Conservation (phyloP, 371 early-diverging fungal genomes). For the Mucor mucedo region DNA sequence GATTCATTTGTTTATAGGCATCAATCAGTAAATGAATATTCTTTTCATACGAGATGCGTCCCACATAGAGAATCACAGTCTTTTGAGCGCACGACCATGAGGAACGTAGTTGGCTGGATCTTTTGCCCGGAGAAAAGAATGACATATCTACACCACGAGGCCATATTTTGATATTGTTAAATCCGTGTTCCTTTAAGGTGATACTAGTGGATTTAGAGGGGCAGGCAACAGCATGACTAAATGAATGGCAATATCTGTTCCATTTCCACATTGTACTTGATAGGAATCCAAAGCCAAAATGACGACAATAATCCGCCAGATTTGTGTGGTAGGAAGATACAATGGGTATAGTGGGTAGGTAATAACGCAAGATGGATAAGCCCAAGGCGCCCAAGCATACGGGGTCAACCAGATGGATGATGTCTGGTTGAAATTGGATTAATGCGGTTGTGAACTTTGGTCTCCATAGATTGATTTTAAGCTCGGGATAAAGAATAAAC, state of each 20-base stretch:
- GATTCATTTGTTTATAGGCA: slow-evolving; percentile 48
- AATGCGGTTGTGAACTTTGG: slow-evolving; percentile 42
- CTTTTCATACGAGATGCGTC: slow-evolving; percentile 54
- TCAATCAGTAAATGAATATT: slow-evolving; percentile 49
- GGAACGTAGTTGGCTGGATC: slow-evolving; percentile 31
- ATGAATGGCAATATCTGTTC: slow-evolving; percentile 53
- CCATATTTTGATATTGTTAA: slow-evolving; percentile 44
- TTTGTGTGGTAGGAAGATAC: slow-evolving; percentile 60
- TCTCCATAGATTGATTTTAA: slow-evolving; percentile 54
- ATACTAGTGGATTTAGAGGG: slow-evolving; percentile 45
- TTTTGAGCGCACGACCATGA: slow-evolving; percentile 40
- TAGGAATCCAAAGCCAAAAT: slow-evolving; percentile 52
- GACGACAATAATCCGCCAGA: slow-evolving; percentile 48
- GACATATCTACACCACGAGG: slow-evolving; percentile 51
- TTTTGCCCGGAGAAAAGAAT: slow-evolving; percentile 37
- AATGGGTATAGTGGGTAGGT: slow-evolving; percentile 38
- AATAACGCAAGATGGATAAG: slow-evolving; percentile 26
- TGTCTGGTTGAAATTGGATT: slow-evolving; percentile 48
- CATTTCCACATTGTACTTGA: slow-evolving; percentile 53
- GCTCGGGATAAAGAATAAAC: slow-evolving; percentile 53
- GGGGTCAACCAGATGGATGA: slow-evolving; percentile 57
- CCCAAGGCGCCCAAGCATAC: slow-evolving; percentile 51
- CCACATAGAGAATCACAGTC: slow-evolving; percentile 47
- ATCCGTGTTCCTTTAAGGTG: slow-evolving; percentile 38
- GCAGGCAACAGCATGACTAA: slow-evolving; percentile 42